These are phyloP conservation scores for Leccinum longicurvipes DNA, from an alignment of 768 basidiomycete genomes.

Conservation along the genomic window DNA sequence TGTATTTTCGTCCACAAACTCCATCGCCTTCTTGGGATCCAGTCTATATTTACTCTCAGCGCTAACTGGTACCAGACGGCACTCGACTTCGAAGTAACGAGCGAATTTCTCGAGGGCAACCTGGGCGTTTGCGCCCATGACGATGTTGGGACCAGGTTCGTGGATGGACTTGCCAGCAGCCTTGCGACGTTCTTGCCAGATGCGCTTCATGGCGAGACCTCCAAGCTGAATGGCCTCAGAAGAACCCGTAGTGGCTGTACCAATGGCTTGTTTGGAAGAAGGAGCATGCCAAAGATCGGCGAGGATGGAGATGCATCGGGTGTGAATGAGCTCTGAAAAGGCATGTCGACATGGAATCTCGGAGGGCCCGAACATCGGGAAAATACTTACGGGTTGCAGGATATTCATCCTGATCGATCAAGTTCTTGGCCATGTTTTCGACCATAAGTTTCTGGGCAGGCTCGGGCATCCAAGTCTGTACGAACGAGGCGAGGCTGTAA, in stretches of 20 bases:
- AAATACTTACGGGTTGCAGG: constrained; percentile 46
- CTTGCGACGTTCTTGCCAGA: constrained; percentile 68
- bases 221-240: constrained; percentile 73
- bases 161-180: constrained; percentile 62
- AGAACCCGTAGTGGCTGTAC: constrained; percentile 68
- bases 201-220: constrained; percentile 67
- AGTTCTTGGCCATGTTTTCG: constrained; percentile 65
- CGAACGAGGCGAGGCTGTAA: constrained; percentile 55
- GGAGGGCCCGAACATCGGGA: not conserved
- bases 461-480: constrained; percentile 62
- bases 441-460: constrained; percentile 52
- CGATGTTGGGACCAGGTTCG: constrained; percentile 62
- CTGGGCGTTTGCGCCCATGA: constrained; percentile 69
- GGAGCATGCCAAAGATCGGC: constrained; percentile 70
- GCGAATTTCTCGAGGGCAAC: constrained; percentile 72
- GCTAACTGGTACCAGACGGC: constrained; percentile 59
- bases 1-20: constrained; percentile 68
- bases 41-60: constrained; percentile 75
- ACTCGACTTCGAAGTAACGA: constrained; percentile 64
- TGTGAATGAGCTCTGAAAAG: constrained; percentile 40
- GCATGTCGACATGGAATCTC: not conserved
- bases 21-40: constrained; percentile 61
- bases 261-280: constrained; percentile 50
- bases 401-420: constrained; percentile 71
- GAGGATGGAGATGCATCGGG: constrained; percentile 51